Evolutionary conservation across 768 basidiomycete species (phyloP).

Genomic region (Royoungia palumana): DNA sequence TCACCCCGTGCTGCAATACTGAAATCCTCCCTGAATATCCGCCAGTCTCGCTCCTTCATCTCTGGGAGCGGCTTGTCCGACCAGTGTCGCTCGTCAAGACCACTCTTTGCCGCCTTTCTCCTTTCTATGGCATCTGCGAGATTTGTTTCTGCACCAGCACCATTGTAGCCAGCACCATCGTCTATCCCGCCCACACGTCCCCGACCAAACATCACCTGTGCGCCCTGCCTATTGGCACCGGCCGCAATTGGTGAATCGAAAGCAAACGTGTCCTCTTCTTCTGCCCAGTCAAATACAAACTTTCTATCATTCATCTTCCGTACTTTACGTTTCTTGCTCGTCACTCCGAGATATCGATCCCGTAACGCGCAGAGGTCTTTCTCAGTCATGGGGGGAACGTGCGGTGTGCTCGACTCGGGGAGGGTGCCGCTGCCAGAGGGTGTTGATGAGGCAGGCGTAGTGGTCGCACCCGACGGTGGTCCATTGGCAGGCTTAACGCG

Average conservation of each 20-base stretch:
- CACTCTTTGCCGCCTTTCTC: slow-evolving; percentile 73
- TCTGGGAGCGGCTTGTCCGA: slow-evolving; percentile 87
- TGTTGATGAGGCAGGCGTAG: slow-evolving; percentile 51
- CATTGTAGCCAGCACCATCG: slow-evolving; percentile 47
- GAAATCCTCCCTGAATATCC: slow-evolving; percentile 98
- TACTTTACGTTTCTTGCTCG: slow-evolving; percentile 91
- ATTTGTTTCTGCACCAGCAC: slow-evolving; percentile 43
- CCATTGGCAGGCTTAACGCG: slow-evolving; percentile 43
- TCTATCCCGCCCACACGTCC: slow-evolving; percentile 86
- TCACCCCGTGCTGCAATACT: slow-evolving; percentile 89
- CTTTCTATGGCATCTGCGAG: slow-evolving; percentile 83
- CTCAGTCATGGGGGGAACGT: slow-evolving; percentile 69
- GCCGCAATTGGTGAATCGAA: slow-evolving; percentile 71
- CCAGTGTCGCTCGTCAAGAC: slow-evolving; percentile 96
- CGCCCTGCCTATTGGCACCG: slow-evolving; percentile 72
- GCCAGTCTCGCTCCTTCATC: slow-evolving; percentile 97
- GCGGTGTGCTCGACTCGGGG: slow-evolving; percentile 38
- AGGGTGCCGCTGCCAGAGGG: slow-evolving; percentile 25
- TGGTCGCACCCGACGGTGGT: slow-evolving; percentile 36
- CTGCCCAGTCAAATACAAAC: slow-evolving; percentile 99
- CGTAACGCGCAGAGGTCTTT: slow-evolving; percentile 80
- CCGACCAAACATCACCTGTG: slow-evolving; percentile 86
- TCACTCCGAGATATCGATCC: slow-evolving; percentile 91
- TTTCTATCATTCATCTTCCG: slow-evolving; percentile 95
- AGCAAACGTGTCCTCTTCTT: slow-evolving; percentile 88